Evolutionary conservation across 208 protist species (phyloP).

Genomic region (Leishmania tropica): DNA sequence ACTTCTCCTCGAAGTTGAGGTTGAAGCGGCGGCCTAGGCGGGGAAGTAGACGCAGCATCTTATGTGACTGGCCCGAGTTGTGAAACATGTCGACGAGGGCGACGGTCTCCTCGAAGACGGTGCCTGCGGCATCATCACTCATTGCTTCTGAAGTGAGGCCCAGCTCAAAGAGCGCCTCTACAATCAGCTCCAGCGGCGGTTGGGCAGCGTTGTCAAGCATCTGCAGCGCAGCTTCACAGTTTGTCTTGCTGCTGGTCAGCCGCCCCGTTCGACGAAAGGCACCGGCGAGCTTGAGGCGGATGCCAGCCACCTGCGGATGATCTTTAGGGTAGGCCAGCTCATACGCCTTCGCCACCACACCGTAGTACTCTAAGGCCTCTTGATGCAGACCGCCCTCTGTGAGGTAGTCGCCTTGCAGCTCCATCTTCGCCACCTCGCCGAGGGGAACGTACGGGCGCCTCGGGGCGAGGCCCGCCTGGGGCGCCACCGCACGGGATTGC

Average conservation of each 20-base stretch:
- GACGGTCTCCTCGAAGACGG: constrained; percentile 78
- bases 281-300: constrained; percentile 73
- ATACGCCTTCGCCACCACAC: constrained; percentile 88
- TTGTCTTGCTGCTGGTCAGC: constrained; percentile 63
- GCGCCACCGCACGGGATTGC: constrained; percentile 7
- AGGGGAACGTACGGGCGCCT: constrained; percentile 78
- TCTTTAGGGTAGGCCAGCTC: constrained; percentile 71
- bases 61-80: constrained; percentile 83
- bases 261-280: constrained; percentile 85
- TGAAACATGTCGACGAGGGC: constrained; percentile 73
- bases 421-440: constrained; percentile 81
- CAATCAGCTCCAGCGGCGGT: constrained; percentile 80
- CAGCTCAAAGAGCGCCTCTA: constrained; percentile 82
- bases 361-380: constrained; percentile 89
- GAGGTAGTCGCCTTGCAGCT: constrained; percentile 87
- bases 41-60: constrained; percentile 85
- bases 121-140: constrained; percentile 43
- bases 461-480: constrained; percentile 2
- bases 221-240: constrained; percentile 55
- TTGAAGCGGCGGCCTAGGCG: constrained; percentile 83
- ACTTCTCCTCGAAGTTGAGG: constrained; percentile 89
- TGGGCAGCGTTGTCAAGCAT: constrained; percentile 60
- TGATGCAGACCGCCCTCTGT: constrained; percentile 84
- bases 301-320: constrained; percentile 72
- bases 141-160: constrained; percentile 73